These are phyloP conservation scores for Ophiostoma populinum DNA, from an alignment of 2,329 filamentous ascomycete genomes.

Conservation along the genomic window DNA sequence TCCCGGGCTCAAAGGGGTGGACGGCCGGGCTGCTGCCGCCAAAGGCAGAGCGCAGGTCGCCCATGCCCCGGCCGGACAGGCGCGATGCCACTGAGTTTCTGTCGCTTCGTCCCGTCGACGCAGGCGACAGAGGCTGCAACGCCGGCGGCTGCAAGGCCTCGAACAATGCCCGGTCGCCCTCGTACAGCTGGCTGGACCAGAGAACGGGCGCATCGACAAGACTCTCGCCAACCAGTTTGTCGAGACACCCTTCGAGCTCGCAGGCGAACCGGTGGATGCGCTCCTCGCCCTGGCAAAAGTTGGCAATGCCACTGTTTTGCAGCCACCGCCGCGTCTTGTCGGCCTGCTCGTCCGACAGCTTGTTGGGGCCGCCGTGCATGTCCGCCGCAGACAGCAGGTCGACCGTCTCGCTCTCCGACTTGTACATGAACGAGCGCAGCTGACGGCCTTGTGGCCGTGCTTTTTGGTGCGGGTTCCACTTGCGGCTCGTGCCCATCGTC, in stretches of 20 bases:
- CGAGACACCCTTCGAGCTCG: slow-evolving; percentile 74
- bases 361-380: slow-evolving; percentile 80
- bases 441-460: slow-evolving; percentile 27
- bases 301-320: slow-evolving; percentile 64
- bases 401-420: slow-evolving; percentile 69
- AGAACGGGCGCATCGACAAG: slow-evolving; percentile 73
- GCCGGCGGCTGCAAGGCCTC: slow-evolving; percentile 30
- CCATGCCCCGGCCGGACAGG: slow-evolving; percentile 12
- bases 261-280: slow-evolving; percentile 85
- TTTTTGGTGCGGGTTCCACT: slow-evolving; percentile 27
- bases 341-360: slow-evolving; percentile 88
- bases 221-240: slow-evolving; percentile 68
- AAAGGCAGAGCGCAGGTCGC: slow-evolving; percentile 39
- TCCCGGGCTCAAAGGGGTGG: slow-evolving; percentile 55
- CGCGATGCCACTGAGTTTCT: neutral
- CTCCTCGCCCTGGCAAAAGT: slow-evolving; percentile 90
- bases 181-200: slow-evolving; percentile 82
- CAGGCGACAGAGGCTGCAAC: slow-evolving; percentile 11
- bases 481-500: slow-evolving; percentile 56
- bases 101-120: neutral
- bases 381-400: slow-evolving; percentile 70
- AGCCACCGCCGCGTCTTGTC: slow-evolving; percentile 75
- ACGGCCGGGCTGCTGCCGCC: slow-evolving; percentile 44
- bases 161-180: slow-evolving; percentile 51
- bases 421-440: slow-evolving; percentile 49